These are phyloP conservation scores for Phlyctochytrium planicorne DNA, from an alignment of 192 early-diverging fungal genomes.

Conservation along the genomic window DNA sequence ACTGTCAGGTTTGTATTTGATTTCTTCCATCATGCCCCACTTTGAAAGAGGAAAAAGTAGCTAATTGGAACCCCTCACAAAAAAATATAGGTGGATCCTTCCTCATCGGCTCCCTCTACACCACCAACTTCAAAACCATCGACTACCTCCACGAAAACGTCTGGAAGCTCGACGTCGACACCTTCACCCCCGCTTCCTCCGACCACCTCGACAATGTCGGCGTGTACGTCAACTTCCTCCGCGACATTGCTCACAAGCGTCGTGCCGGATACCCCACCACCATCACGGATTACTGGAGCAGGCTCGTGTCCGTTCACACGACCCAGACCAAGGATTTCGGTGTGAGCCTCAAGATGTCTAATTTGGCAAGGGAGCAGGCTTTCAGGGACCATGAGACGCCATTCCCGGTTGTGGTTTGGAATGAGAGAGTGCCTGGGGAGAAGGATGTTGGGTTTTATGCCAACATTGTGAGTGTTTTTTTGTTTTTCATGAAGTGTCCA, in stretches of 20 bases:
- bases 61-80: too few species aligned
- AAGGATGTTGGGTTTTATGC: neutral
- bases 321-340: slow-evolving; percentile 2
- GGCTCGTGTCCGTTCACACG: slow-evolving; percentile 21
- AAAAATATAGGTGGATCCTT: slow-evolving; percentile 25
- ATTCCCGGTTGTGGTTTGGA: slow-evolving; percentile 3
- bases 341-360: neutral
- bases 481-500: neutral
- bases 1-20: slow-evolving; percentile 13
- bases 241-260: slow-evolving; percentile 13
- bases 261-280: slow-evolving; percentile 16
- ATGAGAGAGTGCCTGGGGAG: slow-evolving; percentile 1
- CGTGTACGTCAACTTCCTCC: slow-evolving; percentile 9
- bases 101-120: slow-evolving; percentile 24
- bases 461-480: slow-evolving; percentile 1
- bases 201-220: neutral
- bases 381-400: neutral
- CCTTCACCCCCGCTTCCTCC: slow-evolving; percentile 5
- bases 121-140: slow-evolving; percentile 14
- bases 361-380: neutral
- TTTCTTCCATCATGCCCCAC: too few species aligned
- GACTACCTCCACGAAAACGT: neutral
- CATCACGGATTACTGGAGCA: slow-evolving; percentile 25
- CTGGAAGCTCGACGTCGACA: slow-evolving; percentile 10
- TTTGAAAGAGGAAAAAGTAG: too few species aligned